Evolutionary conservation across 83 land plant species (phyloP), one percentile per base, ranked within the genome.

Genomic region (Picea mariana): DNA sequence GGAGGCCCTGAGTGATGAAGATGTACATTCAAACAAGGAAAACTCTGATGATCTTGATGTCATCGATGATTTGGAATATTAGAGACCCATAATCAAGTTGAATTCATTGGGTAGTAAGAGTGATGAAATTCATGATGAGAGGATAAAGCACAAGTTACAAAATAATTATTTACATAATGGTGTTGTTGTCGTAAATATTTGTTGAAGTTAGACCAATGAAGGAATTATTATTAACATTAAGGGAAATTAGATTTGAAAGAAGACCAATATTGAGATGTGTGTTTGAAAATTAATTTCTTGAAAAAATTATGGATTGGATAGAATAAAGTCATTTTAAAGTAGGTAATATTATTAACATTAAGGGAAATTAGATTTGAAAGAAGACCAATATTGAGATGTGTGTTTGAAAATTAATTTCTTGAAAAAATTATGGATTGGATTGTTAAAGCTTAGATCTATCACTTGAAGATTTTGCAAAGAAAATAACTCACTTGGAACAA

Each of bases 231-330:
- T 3, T 38, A 3, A 38, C 40, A 38, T 38, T 38, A 38, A 38
- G 40, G 40, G 40, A 3, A 38, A 78, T 78, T 63, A 90, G 73
- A 63, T 78, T 80, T 12, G 79, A 3, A 18, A 79, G 79, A 23
- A 2, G 13, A 18, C 62, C 68, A 12, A 87, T 9, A 3, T 79
- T 1, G 16, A 76, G 80, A 26, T 86, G 81, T 12, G 9, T 26
- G 4, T 88, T 81, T 12, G 21, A 9, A 62, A 90, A 82, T 18
- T 18, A 62, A 52, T 90, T 90, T 80, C 85, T 77, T 24, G 92
- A 90, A 40, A 88, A 6, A 47, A 86, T 82, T 9, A 90, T 3
- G 2, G 73, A 72, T 16, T 61, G 82, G 31, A 90, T 9, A 1
- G 66, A 77, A 3, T 65, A 55, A 34, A 88, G 49, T 1, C 63